A percentile compares a stretch with the other conserved stretches of the same genome.
Conservation (phyloP, 179 eudicot genomes). For the Beta macrorhiza region DNA sequence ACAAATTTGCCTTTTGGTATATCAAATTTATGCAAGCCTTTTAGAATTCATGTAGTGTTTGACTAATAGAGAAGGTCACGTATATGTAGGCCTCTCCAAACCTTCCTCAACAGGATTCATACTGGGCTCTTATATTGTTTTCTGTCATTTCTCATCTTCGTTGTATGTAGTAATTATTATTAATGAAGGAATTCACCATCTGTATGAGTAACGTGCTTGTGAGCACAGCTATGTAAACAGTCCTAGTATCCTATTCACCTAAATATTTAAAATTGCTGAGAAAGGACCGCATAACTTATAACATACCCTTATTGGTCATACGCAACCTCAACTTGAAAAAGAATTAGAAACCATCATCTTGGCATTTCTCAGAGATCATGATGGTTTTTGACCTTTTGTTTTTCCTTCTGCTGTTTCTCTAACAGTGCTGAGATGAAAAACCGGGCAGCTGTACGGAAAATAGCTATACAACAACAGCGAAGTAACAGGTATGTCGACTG, state of each 20-base stretch:
- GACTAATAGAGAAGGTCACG: not conserved
- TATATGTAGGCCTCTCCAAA: not conserved
- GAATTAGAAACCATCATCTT: not conserved
- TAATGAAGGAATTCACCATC: not conserved
- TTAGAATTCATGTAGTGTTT: not conserved
- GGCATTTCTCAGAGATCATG: not conserved
- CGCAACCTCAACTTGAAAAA: constrained; percentile 10
- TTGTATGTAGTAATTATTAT: not conserved
- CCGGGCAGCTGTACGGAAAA: constrained; percentile 52
- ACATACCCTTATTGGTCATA: not conserved
- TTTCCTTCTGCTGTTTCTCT: not conserved
- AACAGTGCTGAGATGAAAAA: constrained; percentile 61
- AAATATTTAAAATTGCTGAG: not conserved
- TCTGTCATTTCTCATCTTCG: not conserved
- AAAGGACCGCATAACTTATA: not conserved
- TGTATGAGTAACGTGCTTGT: not conserved
- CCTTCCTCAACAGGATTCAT: not conserved
- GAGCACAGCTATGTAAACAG: not conserved
- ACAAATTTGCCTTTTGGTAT: not conserved
- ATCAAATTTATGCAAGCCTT: no score
- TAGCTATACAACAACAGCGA: constrained; percentile 37
- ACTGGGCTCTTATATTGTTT: not conserved
- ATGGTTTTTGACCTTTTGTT: constrained; percentile 1
- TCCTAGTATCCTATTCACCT: not conserved
- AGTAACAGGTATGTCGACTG: constrained; percentile 24